A percentile compares a stretch with the other conserved stretches of the same genome.
Conservation (phyloP, 2,329 filamentous ascomycete genomes). For the Penicillium sp. region DNA sequence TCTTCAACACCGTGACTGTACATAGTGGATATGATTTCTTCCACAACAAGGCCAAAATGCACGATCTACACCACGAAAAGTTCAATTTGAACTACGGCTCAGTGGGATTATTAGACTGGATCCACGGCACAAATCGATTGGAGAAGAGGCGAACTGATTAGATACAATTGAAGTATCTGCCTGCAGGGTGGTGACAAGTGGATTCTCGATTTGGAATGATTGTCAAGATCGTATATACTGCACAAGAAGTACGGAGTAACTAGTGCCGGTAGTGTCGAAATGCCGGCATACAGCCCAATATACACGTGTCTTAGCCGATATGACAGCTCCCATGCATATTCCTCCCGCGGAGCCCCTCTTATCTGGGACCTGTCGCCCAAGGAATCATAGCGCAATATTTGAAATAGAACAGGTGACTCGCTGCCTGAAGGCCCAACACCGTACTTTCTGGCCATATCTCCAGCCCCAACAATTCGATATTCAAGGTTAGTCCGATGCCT, state of each 20-base stretch:
- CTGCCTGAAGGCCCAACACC: background rate
- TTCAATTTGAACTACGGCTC: conserved; percentile 59
- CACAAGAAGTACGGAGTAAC: background rate
- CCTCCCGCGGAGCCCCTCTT: background rate
- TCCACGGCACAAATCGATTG: conserved; percentile 52
- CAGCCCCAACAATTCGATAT: background rate
- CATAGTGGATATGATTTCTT: conserved; percentile 63
- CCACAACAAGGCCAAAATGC: conserved; percentile 46
- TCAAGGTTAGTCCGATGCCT: background rate
- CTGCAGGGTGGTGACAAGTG: background rate
- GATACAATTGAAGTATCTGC: background rate
- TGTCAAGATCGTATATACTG: background rate
- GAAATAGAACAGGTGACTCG: background rate
- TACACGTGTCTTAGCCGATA: background rate
- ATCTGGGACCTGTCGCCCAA: background rate
- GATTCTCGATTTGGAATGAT: background rate
- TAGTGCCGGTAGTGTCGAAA: background rate
- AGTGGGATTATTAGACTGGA: conserved; percentile 57
- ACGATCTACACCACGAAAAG: conserved; percentile 61
- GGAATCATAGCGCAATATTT: background rate
- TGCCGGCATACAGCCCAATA: background rate
- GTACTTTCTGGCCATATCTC: background rate
- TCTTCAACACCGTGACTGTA: conserved; percentile 56
- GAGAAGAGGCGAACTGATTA: conserved; percentile 19
- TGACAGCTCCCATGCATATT: background rate